These are phyloP conservation scores for Saturnispora mendoncae DNA, from an alignment of 805 yeast genomes.

Conservation along the genomic window DNA sequence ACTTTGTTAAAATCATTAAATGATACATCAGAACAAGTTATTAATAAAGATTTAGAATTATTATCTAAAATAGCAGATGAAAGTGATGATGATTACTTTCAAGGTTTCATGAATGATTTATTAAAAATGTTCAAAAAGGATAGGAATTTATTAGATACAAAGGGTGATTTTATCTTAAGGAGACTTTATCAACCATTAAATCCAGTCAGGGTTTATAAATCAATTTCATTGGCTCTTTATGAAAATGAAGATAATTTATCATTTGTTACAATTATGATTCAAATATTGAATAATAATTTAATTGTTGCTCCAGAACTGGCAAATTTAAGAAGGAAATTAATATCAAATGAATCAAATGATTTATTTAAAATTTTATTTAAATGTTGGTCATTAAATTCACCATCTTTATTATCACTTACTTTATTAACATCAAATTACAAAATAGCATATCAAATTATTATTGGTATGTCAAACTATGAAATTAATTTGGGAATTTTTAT, in stretches of 20 bases:
- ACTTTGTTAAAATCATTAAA: conserved; percentile 65
- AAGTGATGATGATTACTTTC: conserved; percentile 67
- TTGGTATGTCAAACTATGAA: conserved; percentile 74
- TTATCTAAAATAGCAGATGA: conserved; percentile 65
- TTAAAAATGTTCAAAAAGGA: conserved; percentile 64
- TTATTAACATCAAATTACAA: conserved; percentile 82
- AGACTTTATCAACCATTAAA: conserved; percentile 74
- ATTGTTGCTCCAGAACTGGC: conserved; percentile 78
- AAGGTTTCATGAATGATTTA: conserved; percentile 64
- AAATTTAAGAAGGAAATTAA: conserved; percentile 57
- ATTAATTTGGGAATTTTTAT: conserved; percentile 69
- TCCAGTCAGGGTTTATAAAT: conserved; percentile 74
- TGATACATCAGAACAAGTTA: conserved; percentile 68
- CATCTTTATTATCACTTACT: conserved; percentile 80
- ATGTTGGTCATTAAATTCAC: conserved; percentile 88
- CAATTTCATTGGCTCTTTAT: conserved; percentile 62
- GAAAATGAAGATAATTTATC: conserved; percentile 51
- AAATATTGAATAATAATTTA: conserved; percentile 76
- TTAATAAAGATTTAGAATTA: conserved; percentile 60
- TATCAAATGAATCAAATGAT: conserved; percentile 28
- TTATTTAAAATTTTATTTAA: conserved; percentile 71
- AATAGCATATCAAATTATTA: conserved; percentile 73
- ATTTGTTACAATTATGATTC: conserved; percentile 74
- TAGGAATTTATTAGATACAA: conserved; percentile 50
- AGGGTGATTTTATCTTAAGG: conserved; percentile 77